phyloP scores from a whole-genome alignment of 179 eudicot species.

The Beta macrorhiza region DNA sequence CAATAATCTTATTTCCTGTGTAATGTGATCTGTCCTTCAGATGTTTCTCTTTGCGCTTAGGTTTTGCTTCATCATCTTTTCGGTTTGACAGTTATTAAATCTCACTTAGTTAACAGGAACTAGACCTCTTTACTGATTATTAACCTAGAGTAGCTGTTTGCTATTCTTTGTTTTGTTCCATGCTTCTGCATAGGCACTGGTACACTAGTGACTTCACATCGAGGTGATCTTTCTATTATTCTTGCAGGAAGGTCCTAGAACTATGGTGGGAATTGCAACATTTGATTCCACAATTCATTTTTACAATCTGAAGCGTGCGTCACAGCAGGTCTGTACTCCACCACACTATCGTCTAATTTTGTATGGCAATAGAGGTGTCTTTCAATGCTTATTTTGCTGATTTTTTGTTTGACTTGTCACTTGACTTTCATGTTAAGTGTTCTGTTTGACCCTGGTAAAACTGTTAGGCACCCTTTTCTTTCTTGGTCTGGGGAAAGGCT shows the following conservation, averaged over 20 bases:
- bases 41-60: background rate
- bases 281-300: slow-evolving; percentile 94
- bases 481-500: background rate
- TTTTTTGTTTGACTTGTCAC: background rate
- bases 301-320: slow-evolving; percentile 85
- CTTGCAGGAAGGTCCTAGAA: slow-evolving; percentile 87
- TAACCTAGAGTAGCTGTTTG: slow-evolving; percentile 8
- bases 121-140: slow-evolving; percentile 1
- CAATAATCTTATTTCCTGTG: background rate
- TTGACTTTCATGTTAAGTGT: background rate
- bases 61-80: background rate
- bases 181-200: slow-evolving; percentile 2
- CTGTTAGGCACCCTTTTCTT: background rate
- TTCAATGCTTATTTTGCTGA: background rate
- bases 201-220: background rate
- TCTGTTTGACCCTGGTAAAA: background rate
- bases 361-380: slow-evolving; percentile 1
- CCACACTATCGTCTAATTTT: slow-evolving; percentile 5
- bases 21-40: background rate
- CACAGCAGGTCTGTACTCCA: slow-evolving; percentile 68
- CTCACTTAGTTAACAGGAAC: background rate
- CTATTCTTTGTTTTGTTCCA: background rate
- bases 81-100: background rate
- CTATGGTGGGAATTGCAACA: slow-evolving; percentile 92
- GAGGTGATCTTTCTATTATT: background rate